A percentile compares a stretch with the other conserved stretches of the same genome.
Conservation (phyloP, 768 basidiomycete genomes). For the Artomyces pyxidatus region DNA sequence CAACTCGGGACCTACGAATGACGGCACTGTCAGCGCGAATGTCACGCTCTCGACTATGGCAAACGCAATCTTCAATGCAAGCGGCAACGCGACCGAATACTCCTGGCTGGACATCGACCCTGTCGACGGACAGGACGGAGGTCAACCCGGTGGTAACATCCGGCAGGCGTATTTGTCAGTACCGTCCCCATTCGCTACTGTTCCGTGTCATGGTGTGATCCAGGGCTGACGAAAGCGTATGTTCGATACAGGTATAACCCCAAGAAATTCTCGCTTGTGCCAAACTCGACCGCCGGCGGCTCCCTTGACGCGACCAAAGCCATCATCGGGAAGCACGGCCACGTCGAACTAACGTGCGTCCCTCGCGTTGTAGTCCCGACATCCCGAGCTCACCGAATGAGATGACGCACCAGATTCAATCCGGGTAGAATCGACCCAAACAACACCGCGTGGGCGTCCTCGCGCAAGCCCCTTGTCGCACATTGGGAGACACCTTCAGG, state of each 20-base stretch:
- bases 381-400: too few species aligned
- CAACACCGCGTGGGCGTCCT: conserved; percentile 44
- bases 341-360: conserved; percentile 35
- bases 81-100: conserved; percentile 33
- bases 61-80: conserved; percentile 35
- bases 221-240: neutral
- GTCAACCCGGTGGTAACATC: conserved; percentile 56
- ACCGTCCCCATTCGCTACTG: neutral
- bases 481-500: conserved; percentile 42
- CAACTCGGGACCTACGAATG: conserved; percentile 42
- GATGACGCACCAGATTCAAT: conserved; percentile 39
- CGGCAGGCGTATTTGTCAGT: conserved; percentile 47
- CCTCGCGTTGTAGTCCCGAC: too few species aligned
- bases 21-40: conserved; percentile 47
- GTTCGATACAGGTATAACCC: conserved; percentile 36
- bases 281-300: conserved; percentile 39
- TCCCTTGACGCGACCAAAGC: conserved; percentile 38
- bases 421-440: conserved; percentile 56
- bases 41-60: conserved; percentile 43
- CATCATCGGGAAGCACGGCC: conserved; percentile 22
- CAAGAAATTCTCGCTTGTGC: conserved; percentile 39
- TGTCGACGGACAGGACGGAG: conserved; percentile 48
- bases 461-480: conserved; percentile 54
- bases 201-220: neutral
- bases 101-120: conserved; percentile 43